Conservation (phyloP, 2,329 filamentous ascomycete genomes). For the Pseudopyricularia cyperi region DNA sequence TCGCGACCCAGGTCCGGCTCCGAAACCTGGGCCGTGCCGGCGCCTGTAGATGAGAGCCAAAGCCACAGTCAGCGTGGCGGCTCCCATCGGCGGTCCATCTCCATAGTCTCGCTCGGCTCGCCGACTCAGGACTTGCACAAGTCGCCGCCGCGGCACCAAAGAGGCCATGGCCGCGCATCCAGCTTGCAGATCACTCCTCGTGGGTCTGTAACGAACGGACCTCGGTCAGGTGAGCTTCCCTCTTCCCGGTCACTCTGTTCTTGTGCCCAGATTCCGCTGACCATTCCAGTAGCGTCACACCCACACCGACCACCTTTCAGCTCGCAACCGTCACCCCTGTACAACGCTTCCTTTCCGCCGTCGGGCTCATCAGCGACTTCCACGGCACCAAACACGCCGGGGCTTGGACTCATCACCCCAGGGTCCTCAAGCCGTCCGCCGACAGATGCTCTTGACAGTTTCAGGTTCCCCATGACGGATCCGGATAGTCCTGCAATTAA, state of each 20-base stretch:
- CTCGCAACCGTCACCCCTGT: conserved; percentile 34
- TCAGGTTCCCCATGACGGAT: conserved; percentile 39
- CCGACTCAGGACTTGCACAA: conserved; percentile 29
- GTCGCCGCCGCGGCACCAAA: conserved; percentile 34
- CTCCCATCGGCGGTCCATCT: conserved; percentile 62
- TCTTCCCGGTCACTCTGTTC: neutral
- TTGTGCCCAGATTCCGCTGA: neutral
- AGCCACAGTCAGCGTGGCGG: conserved; percentile 26
- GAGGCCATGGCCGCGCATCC: conserved; percentile 63
- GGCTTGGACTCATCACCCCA: conserved; percentile 15
- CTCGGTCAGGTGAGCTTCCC: conserved; percentile 21
- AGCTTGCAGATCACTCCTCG: conserved; percentile 64
- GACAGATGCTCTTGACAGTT: conserved; percentile 36
- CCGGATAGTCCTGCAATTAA: neutral
- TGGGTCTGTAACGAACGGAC: conserved; percentile 27
- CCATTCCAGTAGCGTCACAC: conserved; percentile 18
- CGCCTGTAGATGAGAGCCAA: neutral
- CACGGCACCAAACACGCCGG: conserved; percentile 33
- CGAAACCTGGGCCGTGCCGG: neutral
- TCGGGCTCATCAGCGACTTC: conserved; percentile 24
- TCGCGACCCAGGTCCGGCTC: neutral
- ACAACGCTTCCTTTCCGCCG: conserved; percentile 40
- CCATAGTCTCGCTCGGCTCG: conserved; percentile 67
- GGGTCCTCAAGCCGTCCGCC: conserved; percentile 24
- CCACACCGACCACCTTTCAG: conserved; percentile 28